Evolutionary conservation across 768 basidiomycete species (phyloP).

Genomic region (Rhodotorula paludigena): DNA sequence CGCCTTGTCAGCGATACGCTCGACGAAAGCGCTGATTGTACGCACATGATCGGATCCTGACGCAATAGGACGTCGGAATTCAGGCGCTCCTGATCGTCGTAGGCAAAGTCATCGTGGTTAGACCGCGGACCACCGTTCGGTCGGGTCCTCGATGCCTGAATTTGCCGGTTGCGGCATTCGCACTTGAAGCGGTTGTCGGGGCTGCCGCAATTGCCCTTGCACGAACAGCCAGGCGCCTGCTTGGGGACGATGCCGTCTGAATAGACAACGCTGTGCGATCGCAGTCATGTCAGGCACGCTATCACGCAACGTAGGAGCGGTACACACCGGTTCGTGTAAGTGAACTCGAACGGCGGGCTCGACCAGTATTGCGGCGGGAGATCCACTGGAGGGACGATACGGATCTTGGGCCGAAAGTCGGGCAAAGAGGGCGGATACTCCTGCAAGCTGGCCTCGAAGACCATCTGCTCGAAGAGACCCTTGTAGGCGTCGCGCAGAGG

Average conservation of each 20-base stretch:
- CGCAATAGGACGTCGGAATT: neutral
- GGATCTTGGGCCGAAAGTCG: neutral
- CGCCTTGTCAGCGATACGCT: neutral
- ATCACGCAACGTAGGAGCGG: neutral
- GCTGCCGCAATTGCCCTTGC: slow-evolving; percentile 17
- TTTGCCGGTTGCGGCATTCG: slow-evolving; percentile 12
- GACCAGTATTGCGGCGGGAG: neutral
- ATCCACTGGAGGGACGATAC: slow-evolving; percentile 4
- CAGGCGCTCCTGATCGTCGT: neutral
- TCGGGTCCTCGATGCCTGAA: neutral
- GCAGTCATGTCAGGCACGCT: neutral
- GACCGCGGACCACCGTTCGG: neutral
- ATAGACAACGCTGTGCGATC: slow-evolving; percentile 11
- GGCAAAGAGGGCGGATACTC: neutral
- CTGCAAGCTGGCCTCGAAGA: slow-evolving; percentile 1
- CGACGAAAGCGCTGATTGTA: no score
- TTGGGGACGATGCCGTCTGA: slow-evolving; percentile 15
- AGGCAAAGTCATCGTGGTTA: slow-evolving; percentile 18
- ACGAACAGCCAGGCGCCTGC: slow-evolving; percentile 26
- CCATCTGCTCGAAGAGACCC: slow-evolving; percentile 8
- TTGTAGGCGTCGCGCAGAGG: slow-evolving; percentile 7
- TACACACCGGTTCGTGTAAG: slow-evolving; percentile 30
- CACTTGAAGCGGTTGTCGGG: slow-evolving; percentile 5
- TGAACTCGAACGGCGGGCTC: slow-evolving; percentile 24
- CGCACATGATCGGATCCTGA: slow-evolving; percentile 24